Conservation (phyloP, 2,329 filamentous ascomycete genomes). For the Ophiostoma australiae region DNA sequence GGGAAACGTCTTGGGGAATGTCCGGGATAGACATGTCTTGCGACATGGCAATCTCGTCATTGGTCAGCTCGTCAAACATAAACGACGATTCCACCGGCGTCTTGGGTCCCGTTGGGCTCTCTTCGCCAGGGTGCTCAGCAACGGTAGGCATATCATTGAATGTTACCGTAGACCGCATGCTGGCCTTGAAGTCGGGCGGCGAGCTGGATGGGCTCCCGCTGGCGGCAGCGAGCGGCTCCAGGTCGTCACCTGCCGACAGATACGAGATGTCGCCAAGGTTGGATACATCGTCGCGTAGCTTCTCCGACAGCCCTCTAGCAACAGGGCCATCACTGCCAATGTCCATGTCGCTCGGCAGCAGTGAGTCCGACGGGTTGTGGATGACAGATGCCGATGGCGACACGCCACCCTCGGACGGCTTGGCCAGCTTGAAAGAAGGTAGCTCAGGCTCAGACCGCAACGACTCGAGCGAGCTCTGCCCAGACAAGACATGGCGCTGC, state of each 20-base stretch:
- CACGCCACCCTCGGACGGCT: slow-evolving; percentile 34
- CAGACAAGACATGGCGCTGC: not conserved
- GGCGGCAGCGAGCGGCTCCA: slow-evolving; percentile 15
- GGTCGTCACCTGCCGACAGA: slow-evolving; percentile 32
- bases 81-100: slow-evolving; percentile 44
- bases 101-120: slow-evolving; percentile 37
- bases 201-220: slow-evolving; percentile 45
- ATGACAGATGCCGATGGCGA: slow-evolving; percentile 18
- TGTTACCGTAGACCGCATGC: slow-evolving; percentile 38
- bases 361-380: slow-evolving; percentile 26
- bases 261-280: slow-evolving; percentile 43
- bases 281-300: slow-evolving; percentile 41
- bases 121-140: slow-evolving; percentile 39
- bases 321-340: not conserved
- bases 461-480: slow-evolving; percentile 23
- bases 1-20: slow-evolving; percentile 35
- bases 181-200: slow-evolving; percentile 40
- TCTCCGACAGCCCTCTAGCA: slow-evolving; percentile 29
- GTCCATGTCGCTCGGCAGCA: slow-evolving; percentile 8
- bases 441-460: slow-evolving; percentile 30
- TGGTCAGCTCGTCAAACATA: slow-evolving; percentile 26
- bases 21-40: slow-evolving; percentile 30
- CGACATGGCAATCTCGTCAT: slow-evolving; percentile 44
- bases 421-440: slow-evolving; percentile 39
- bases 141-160: slow-evolving; percentile 46